Evolutionary conservation across 2,329 filamentous ascomycete species (phyloP), one percentile per base, ranked within the genome.

Genomic region (Sporothrix luriei): DNA sequence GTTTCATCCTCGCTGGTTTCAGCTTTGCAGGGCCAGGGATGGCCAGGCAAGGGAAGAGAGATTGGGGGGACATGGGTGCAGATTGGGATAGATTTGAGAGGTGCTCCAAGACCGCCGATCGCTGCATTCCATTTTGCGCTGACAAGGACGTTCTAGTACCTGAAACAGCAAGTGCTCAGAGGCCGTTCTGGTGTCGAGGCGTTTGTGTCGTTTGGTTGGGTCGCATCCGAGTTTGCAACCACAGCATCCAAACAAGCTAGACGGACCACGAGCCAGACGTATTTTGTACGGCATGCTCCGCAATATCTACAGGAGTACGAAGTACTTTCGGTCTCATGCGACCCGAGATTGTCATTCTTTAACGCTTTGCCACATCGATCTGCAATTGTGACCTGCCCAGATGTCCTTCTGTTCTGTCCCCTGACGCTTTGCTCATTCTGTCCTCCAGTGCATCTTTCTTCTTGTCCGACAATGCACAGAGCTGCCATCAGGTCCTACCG

Each of bases 1-100:
- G 43, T 19, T 16, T 64, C 46, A 49, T 64, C 10, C 54, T 33
- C 19, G 62, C 46, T 38, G 67, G 67, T 68, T 64, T 68, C 67
- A 68, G 67, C 21, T 51, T 62, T 43, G 38, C 33, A 43, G n/a
- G 57, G 57, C 38, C n/a, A n/a, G n/a, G 11, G n/a, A n/a, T 43
- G 43, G 57, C 21, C 57, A 26, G 10, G 24, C 38, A 24, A 43
- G 55, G 55, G n/a, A 24, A 24, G 5, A 33, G 29, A 52, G 49
- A 52, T 21, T 51, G 49, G 49, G 51, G 21, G 51, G 19, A 43
- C 19, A 43, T 43, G 10, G 57, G 38, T 29, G 33, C 55, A 59
- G 33, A 59, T 59, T 59, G 21, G 55, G 38, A 19, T 16, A n/a
- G 19, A 61, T 48, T 48, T 19, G 46, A 19, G 46, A 13, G 26